These are phyloP conservation scores for Debaryomycetaceae sp. DNA, from an alignment of 1,139 yeast genomes.

Conservation along the genomic window DNA sequence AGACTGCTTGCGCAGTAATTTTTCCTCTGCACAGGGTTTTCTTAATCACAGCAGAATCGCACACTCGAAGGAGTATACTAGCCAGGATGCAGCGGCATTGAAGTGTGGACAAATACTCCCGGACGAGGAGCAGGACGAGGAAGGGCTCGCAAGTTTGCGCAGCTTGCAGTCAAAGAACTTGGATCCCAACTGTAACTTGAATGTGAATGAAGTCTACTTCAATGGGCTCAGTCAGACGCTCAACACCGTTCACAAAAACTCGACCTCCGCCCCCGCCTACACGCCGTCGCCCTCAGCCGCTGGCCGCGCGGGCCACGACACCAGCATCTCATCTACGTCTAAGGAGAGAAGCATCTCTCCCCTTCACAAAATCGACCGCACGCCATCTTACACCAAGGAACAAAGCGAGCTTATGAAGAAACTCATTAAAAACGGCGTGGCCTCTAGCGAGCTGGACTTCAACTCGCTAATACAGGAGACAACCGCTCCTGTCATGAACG, in stretches of 20 bases:
- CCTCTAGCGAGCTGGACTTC: slow-evolving; percentile 21
- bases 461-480: slow-evolving; percentile 22
- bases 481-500: slow-evolving; percentile 19
- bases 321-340: background rate
- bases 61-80: slow-evolving; percentile 66
- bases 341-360: slow-evolving; percentile 7
- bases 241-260: slow-evolving; percentile 8
- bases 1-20: slow-evolving; percentile 63
- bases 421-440: slow-evolving; percentile 23
- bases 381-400: slow-evolving; percentile 5
- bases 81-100: slow-evolving; percentile 74
- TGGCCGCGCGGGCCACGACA: background rate
- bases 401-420: slow-evolving; percentile 28
- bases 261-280: background rate
- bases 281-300: background rate
- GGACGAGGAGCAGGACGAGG: slow-evolving; percentile 57
- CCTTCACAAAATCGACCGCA: slow-evolving; percentile 5
- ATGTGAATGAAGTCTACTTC: slow-evolving; percentile 38
- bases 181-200: slow-evolving; percentile 40
- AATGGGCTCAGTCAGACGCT: slow-evolving; percentile 26
- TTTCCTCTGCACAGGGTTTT: slow-evolving; percentile 78
- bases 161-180: slow-evolving; percentile 38
- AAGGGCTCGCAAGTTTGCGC: slow-evolving; percentile 45
- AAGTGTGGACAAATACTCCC: slow-evolving; percentile 62
- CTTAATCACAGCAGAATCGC: slow-evolving; percentile 74